Evolutionary conservation across 2,329 filamentous ascomycete genomes (phyloP).

Genomic region (Aspergillus melleus): DNA sequence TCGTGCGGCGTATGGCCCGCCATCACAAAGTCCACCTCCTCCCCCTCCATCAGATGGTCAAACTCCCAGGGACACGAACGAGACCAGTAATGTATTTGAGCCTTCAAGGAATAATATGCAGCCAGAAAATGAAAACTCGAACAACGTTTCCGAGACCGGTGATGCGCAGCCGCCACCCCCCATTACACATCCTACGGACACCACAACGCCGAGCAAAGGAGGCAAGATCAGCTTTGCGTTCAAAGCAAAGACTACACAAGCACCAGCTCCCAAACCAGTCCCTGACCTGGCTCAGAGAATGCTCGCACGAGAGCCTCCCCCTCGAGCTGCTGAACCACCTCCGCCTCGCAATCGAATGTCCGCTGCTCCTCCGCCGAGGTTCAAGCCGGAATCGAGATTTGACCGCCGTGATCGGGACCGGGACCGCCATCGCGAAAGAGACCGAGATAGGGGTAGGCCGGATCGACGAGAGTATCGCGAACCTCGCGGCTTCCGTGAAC

Average conservation of each 20-base stretch:
- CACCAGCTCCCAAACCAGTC: slow-evolving; percentile 53
- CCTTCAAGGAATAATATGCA: slow-evolving; percentile 63
- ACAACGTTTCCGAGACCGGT: slow-evolving; percentile 41
- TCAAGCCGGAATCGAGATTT: slow-evolving; percentile 41
- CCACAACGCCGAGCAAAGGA: slow-evolving; percentile 53
- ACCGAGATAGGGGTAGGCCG: slow-evolving; percentile 31
- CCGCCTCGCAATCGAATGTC: slow-evolving; percentile 42
- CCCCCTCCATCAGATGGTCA: slow-evolving; percentile 36
- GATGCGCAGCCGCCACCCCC: slow-evolving; percentile 54
- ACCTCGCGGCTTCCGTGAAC: slow-evolving; percentile 30
- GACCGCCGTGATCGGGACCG: slow-evolving; percentile 46
- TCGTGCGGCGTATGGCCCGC: slow-evolving; percentile 39
- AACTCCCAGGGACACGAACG: slow-evolving; percentile 43
- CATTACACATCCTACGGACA: slow-evolving; percentile 54
- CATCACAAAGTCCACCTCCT: slow-evolving; percentile 33
- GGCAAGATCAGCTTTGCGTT: slow-evolving; percentile 93
- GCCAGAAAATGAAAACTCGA: slow-evolving; percentile 61
- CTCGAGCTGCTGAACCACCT: slow-evolving; percentile 33
- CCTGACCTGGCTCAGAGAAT: slow-evolving; percentile 50
- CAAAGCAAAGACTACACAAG: slow-evolving; percentile 70
- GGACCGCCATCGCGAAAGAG: slow-evolving; percentile 32
- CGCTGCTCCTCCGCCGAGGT: slow-evolving; percentile 37
- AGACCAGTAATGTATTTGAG: slow-evolving; percentile 62
- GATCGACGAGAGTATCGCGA: slow-evolving; percentile 39
- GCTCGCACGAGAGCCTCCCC: slow-evolving; percentile 43